Conservation (phyloP, 202 grass and related monocot species). For the Alloteropsis angusta region DNA sequence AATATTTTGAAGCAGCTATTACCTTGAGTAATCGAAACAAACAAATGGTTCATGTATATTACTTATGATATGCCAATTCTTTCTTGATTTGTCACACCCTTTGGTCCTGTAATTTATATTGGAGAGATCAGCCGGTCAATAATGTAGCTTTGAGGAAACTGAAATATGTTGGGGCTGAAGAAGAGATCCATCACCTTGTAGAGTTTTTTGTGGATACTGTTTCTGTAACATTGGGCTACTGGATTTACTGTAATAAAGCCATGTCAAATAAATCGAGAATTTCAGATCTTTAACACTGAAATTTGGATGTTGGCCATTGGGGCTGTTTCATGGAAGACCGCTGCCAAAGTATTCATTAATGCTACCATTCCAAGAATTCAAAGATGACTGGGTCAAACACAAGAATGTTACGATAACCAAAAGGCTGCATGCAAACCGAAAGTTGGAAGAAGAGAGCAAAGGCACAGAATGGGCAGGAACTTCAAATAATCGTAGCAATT, state of each 20-base stretch:
- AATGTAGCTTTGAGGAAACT: constrained; percentile 29
- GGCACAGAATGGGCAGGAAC: no score
- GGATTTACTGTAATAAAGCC: constrained; percentile 16
- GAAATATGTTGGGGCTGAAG: constrained; percentile 12
- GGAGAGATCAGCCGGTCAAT: constrained; percentile 24
- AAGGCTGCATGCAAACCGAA: no score
- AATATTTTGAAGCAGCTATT: constrained; percentile 21
- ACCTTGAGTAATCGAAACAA: constrained; percentile 17
- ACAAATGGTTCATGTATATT: constrained; percentile 36
- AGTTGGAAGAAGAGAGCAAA: no score
- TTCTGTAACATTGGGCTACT: constrained; percentile 17
- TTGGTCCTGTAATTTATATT: constrained; percentile 25
- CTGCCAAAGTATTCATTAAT: background rate
- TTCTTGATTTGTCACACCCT: constrained; percentile 21
- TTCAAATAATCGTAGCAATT: no score
- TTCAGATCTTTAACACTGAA: background rate
- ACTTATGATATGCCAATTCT: constrained; percentile 21
- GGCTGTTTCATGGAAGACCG: background rate
- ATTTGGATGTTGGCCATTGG: background rate
- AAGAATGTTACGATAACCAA: no score
- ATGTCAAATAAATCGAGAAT: constrained; percentile 26
- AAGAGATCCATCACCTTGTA: constrained; percentile 1
- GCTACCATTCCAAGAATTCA: background rate
- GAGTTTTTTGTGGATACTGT: constrained; percentile 22
- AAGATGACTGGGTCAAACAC: no score